Evolutionary conservation across 2,329 filamentous ascomycete genomes (phyloP).

Genomic region (Fusarium longipes): DNA sequence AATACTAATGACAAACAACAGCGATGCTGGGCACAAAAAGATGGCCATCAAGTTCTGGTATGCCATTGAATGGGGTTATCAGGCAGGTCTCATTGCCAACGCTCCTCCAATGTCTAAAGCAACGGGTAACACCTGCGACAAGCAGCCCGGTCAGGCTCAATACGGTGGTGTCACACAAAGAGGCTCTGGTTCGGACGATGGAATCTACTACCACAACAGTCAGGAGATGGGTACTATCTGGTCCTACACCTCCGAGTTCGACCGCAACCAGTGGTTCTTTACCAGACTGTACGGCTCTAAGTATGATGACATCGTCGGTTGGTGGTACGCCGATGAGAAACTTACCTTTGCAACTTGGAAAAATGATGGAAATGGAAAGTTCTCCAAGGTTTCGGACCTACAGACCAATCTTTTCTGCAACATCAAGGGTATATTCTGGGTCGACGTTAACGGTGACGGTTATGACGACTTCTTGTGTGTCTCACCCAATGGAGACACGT

Average conservation of each 20-base stretch:
- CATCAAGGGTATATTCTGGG: background rate
- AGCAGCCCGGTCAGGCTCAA: background rate
- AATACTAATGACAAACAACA: background rate
- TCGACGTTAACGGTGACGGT: background rate
- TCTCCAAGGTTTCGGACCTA: background rate
- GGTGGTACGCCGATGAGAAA: background rate
- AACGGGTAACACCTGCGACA: background rate
- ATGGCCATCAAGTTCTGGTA: conserved; percentile 10
- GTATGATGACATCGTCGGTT: conserved; percentile 10
- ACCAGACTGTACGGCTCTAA: conserved; percentile 1
- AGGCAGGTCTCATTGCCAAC: background rate
- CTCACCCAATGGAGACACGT: background rate
- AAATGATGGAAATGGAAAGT: conserved; percentile 7
- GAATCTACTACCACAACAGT: conserved; percentile 45
- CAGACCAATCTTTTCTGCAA: background rate
- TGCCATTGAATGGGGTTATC: background rate
- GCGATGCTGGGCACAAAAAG: conserved; percentile 1
- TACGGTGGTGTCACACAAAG: conserved; percentile 42
- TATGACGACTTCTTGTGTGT: conserved; percentile 9
- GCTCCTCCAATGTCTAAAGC: background rate
- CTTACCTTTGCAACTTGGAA: background rate
- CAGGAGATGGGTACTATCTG: conserved; percentile 33
- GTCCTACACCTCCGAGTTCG: conserved; percentile 1
- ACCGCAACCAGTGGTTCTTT: conserved; percentile 16
- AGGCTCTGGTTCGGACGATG: conserved; percentile 47